phyloP scores from a whole-genome alignment of 306 rosid genomes.

The Prunus campanulata region DNA sequence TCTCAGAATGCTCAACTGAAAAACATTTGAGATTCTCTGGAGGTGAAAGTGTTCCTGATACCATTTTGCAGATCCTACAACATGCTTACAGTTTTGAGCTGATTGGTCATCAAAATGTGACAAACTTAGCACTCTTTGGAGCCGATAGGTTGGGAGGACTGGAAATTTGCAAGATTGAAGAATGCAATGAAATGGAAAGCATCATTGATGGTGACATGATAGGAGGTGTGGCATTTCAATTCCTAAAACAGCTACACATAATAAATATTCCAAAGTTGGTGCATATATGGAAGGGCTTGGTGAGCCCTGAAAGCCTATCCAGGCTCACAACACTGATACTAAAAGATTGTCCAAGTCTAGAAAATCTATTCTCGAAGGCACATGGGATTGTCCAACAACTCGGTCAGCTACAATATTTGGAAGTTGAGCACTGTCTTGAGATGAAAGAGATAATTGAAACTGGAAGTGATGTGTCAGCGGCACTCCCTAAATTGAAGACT shows the following conservation, averaged over 20 bases:
- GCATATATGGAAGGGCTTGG: neutral
- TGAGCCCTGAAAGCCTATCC: neutral
- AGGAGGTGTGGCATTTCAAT: neutral
- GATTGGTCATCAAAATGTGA: neutral
- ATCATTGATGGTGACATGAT: neutral
- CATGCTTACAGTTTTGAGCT: neutral
- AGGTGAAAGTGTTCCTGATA: neutral
- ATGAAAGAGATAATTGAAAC: neutral
- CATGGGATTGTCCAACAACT: neutral
- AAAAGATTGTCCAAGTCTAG: neutral
- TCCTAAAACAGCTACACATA: neutral
- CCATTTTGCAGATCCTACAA: neutral
- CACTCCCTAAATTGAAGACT: neutral
- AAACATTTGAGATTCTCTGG: neutral
- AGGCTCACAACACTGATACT: neutral
- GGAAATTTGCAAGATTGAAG: neutral
- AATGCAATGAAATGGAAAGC: constrained; percentile 13
- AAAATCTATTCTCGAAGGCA: neutral
- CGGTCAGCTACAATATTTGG: neutral
- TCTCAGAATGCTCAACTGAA: neutral
- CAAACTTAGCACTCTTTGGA: neutral
- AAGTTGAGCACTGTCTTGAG: neutral
- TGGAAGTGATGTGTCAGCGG: neutral
- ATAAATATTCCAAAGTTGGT: neutral
- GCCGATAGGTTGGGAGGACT: neutral